A percentile compares a stretch with the other conserved stretches of the same genome.
phyloP scores from a whole-genome alignment of 2,329 filamentous ascomycete species.

The Ceratocystis variospora region DNA sequence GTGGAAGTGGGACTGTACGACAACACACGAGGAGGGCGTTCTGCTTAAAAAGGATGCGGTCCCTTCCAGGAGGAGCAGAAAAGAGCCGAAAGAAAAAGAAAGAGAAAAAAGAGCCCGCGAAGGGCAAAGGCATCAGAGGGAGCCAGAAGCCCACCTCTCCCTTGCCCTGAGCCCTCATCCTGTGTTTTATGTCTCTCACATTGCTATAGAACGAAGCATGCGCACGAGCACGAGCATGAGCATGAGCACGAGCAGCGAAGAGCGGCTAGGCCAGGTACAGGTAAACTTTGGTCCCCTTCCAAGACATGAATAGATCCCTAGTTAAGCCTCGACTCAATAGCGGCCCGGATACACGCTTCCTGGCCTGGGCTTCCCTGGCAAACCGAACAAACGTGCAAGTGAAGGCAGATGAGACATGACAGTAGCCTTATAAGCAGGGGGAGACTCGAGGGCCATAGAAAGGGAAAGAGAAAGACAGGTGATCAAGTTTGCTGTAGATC shows the following conservation, averaged over 20 bases:
- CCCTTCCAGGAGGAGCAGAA: neutral
- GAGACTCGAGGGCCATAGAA: slow-evolving; percentile 1
- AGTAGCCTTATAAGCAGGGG: neutral
- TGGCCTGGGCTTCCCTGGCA: neutral
- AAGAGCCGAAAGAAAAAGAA: neutral
- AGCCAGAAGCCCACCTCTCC: neutral
- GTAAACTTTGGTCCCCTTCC: neutral
- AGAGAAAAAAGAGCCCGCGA: neutral
- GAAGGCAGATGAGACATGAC: slow-evolving; percentile 5
- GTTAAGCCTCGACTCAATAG: neutral
- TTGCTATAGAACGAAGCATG: neutral
- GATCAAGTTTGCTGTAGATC: neutral
- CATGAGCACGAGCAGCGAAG: too few relatives aligned
- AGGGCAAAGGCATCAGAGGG: neutral
- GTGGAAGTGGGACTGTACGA: too few relatives aligned
- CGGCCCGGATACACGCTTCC: neutral
- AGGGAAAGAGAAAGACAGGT: neutral
- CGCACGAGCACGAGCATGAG: neutral
- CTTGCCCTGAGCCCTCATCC: neutral
- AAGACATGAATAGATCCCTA: neutral
- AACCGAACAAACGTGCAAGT: neutral
- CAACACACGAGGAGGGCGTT: neutral
- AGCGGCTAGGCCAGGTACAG: neutral
- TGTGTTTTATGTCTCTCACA: neutral
- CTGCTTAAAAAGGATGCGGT: neutral